phyloP scores from a whole-genome alignment of 257 asterid genomes.

The Solanum chiquidenum region DNA sequence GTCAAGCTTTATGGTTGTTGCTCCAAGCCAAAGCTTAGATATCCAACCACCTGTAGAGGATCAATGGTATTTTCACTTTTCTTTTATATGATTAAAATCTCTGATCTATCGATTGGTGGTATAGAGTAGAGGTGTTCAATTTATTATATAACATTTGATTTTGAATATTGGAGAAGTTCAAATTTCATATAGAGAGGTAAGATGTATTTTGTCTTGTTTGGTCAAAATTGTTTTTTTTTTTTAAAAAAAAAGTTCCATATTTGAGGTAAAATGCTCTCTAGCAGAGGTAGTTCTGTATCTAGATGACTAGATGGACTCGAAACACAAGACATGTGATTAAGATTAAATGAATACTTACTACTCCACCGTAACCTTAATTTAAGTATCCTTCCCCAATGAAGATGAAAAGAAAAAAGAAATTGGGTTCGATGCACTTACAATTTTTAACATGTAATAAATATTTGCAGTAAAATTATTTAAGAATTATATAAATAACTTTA shows the following conservation, averaged over 20 bases:
- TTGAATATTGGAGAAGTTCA: neutral
- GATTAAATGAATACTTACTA: no score
- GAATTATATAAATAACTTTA: neutral
- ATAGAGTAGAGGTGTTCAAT: neutral
- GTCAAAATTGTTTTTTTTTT: no score
- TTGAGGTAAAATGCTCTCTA: rapidly evolving
- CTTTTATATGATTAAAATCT: no score
- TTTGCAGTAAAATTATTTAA: neutral
- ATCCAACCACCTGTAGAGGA: neutral
- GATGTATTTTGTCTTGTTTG: neutral
- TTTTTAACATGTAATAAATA: neutral
- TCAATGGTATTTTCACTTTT: no score
- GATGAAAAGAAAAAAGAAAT: neutral
- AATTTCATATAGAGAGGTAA: neutral
- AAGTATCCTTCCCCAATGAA: no score
- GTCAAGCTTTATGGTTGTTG: neutral
- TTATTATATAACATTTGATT: no score
- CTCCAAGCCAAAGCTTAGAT: neutral
- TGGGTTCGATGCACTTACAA: neutral
- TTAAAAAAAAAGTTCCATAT: no score
- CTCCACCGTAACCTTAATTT: no score
- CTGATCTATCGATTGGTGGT: neutral
- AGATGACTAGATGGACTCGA: no score
- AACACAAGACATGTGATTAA: no score
- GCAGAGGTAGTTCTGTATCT: no score